A percentile compares a stretch with the other conserved stretches of the same genome.
Evolutionary conservation across 2,329 filamentous ascomycete genomes (phyloP).

Genomic region (Trichophyton mentagrophytes): DNA sequence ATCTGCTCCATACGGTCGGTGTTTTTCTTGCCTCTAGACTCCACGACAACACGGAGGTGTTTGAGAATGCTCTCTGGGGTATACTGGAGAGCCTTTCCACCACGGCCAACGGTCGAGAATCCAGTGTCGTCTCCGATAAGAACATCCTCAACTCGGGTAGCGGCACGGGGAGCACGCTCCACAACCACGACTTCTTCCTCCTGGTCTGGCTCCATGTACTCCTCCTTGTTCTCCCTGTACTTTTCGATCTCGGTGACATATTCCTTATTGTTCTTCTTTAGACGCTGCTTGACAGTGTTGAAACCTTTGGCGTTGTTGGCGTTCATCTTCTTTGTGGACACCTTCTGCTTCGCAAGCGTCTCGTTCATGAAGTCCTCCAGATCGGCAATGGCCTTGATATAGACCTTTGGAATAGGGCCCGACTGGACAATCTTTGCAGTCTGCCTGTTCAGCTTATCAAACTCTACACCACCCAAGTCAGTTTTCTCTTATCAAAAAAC

Average conservation of each 20-base stretch:
- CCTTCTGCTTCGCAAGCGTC: constrained; percentile 88
- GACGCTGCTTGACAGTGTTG: constrained; percentile 94
- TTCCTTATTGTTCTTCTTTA: constrained; percentile 98
- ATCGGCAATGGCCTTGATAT: constrained; percentile 85
- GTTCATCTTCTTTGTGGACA: constrained; percentile 97
- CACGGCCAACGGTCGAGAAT: constrained; percentile 77
- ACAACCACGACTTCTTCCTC: constrained; percentile 50
- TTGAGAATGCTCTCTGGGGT: constrained; percentile 98
- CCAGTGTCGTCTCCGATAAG: constrained; percentile 61
- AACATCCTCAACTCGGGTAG: constrained; percentile 32
- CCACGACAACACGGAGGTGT: constrained; percentile 81
- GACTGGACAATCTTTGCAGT: constrained; percentile 64
- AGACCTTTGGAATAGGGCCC: constrained; percentile 73
- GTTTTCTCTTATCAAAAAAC: background rate
- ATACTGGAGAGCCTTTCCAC: constrained; percentile 78
- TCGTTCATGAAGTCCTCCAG: constrained; percentile 92
- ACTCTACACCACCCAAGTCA: constrained; percentile 47
- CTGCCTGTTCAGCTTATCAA: constrained; percentile 86
- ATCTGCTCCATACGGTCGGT: constrained; percentile 93
- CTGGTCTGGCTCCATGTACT: constrained; percentile 73
- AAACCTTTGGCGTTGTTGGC: constrained; percentile 85
- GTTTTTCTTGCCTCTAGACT: constrained; percentile 97
- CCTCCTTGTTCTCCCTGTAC: constrained; percentile 74
- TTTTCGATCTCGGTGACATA: constrained; percentile 76
- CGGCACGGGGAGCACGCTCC: constrained; percentile 41